Evolutionary conservation across 306 rosid genomes (phyloP).

Genomic region (Canavalia gladiata): DNA sequence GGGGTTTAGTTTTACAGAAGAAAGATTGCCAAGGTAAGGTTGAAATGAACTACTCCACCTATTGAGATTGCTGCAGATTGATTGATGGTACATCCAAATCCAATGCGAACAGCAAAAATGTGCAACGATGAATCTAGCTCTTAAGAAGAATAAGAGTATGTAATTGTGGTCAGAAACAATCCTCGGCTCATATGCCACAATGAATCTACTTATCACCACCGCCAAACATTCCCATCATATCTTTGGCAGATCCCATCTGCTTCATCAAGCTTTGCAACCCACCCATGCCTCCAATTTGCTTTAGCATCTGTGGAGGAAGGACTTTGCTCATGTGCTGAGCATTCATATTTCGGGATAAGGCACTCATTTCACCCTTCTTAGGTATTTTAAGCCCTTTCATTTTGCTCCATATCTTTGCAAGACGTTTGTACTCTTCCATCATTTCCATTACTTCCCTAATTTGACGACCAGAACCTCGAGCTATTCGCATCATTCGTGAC

Average conservation of each 20-base stretch:
- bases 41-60: constrained; percentile 16
- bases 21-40: neutral
- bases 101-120: constrained; percentile 12
- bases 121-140: neutral
- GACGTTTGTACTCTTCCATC: constrained; percentile 84
- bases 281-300: constrained; percentile 89
- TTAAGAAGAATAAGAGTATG: neutral
- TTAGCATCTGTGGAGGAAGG: constrained; percentile 84
- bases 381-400: constrained; percentile 84
- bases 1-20: constrained; percentile 18
- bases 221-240: constrained; percentile 89
- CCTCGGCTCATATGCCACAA: neutral
- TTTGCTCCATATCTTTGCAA: constrained; percentile 79
- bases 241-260: constrained; percentile 83
- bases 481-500: constrained; percentile 79
- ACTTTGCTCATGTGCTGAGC: constrained; percentile 88
- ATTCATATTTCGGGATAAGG: constrained; percentile 77
- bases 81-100: constrained; percentile 11
- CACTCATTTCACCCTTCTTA: constrained; percentile 77
- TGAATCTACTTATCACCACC: constrained; percentile 51
- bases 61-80: constrained; percentile 32
- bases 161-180: neutral
- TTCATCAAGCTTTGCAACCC: constrained; percentile 89
- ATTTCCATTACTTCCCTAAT: constrained; percentile 72
- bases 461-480: constrained; percentile 80